phyloP scores from a whole-genome alignment of 2,329 filamentous ascomycete genomes.

The Fusarium austroafricanum region DNA sequence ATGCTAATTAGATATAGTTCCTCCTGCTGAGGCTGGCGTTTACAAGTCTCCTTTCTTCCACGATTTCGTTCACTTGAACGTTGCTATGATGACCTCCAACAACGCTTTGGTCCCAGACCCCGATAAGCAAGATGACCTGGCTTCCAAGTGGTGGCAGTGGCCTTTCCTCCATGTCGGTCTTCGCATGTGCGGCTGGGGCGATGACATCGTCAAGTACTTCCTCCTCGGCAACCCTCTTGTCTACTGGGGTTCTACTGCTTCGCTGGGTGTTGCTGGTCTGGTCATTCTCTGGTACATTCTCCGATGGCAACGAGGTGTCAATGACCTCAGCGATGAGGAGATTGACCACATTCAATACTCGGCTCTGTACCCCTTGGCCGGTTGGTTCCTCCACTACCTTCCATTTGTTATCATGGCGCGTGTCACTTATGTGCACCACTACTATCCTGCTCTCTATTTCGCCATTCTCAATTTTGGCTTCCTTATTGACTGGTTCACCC shows the following conservation, averaged over 20 bases:
- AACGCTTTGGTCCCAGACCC: conserved; percentile 97
- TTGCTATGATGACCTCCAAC: conserved; percentile 99
- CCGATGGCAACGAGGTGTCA: conserved; percentile 95
- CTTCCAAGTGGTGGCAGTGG: conserved; percentile 99
- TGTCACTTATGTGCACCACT: conserved; percentile 99
- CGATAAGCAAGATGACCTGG: conserved; percentile 98
- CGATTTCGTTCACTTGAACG: conserved; percentile 97
- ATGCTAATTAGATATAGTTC: conserved; percentile 67
- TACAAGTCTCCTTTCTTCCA: conserved; percentile 98
- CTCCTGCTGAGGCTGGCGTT: conserved; percentile 85
- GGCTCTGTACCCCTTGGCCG: conserved; percentile 88
- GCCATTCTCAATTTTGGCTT: conserved; percentile 92
- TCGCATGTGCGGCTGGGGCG: conserved; percentile 98
- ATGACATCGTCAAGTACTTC: conserved; percentile 97
- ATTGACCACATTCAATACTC: conserved; percentile 96
- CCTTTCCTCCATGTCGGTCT: conserved; percentile 94
- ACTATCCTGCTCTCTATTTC: conserved; percentile 98
- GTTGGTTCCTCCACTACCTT: conserved; percentile 96
- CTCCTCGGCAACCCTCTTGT: conserved; percentile 95
- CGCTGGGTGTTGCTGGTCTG: conserved; percentile 77
- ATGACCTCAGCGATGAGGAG: conserved; percentile 80
- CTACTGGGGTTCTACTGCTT: conserved; percentile 92
- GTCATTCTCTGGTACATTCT: conserved; percentile 86
- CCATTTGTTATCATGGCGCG: conserved; percentile 98
- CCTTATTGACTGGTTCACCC: conserved; percentile 84